A percentile compares a stretch with the other conserved stretches of the same genome.
Evolutionary conservation across 1,284 basidiomycete genomes (phyloP).

Genomic region (Stereum hirsutum): DNA sequence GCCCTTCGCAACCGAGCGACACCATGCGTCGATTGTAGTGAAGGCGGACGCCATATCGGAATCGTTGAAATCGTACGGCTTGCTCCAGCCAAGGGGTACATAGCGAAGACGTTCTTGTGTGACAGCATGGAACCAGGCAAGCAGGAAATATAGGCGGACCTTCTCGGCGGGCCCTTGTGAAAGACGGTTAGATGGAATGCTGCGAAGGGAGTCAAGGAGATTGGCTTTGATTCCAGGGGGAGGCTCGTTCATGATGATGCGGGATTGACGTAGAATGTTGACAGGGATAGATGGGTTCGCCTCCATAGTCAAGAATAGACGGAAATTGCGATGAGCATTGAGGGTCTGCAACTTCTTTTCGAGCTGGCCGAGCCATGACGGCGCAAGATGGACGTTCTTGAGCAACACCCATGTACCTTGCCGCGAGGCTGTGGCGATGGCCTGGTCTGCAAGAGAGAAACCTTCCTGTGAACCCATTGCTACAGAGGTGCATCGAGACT

Average conservation of each 20-base stretch:
- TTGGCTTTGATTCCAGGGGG: conserved; percentile 94
- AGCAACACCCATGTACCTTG: conserved; percentile 92
- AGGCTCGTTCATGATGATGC: conserved; percentile 96
- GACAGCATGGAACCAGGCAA: conserved; percentile 98
- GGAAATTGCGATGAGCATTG: conserved; percentile 83
- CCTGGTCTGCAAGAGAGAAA: conserved; percentile 89
- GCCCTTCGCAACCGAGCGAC: conserved; percentile 73
- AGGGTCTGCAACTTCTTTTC: conserved; percentile 96
- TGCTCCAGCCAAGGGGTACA: conserved; percentile 91
- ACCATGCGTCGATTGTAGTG: conserved; percentile 86
- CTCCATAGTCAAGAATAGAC: conserved; percentile 95
- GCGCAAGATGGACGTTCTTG: conserved; percentile 94
- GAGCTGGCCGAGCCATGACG: conserved; percentile 88
- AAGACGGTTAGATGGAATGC: conserved; percentile 62
- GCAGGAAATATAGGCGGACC: conserved; percentile 82
- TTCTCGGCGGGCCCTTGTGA: conserved; percentile 87
- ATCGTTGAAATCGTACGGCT: conserved; percentile 96
- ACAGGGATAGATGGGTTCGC: conserved; percentile 88
- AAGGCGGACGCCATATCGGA: conserved; percentile 94
- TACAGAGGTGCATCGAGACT: conserved; percentile 73
- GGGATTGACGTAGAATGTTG: conserved; percentile 90
- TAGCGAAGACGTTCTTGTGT: conserved; percentile 94
- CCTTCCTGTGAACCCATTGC: conserved; percentile 99
- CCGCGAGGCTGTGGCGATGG: conserved; percentile 82
- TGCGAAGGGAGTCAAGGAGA: conserved; percentile 81